Percentiles rank a stretch among this genome's conserved stretches.
Conservation (phyloP, 2,329 filamentous ascomycete genomes). For the Aspergillus neotritici region DNA sequence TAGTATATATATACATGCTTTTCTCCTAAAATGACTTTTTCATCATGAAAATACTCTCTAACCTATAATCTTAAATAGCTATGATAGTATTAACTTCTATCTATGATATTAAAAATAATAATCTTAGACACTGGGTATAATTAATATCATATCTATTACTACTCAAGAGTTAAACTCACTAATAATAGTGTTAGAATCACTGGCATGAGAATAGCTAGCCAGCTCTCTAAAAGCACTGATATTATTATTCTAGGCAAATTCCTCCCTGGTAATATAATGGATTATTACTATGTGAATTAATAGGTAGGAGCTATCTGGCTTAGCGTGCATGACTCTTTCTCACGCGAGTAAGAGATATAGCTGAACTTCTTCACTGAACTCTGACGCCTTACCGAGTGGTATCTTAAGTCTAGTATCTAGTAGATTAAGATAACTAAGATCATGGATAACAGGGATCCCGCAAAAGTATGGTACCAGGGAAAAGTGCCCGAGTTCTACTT, state of each 20-base stretch:
- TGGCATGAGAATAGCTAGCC: conserved; percentile 6
- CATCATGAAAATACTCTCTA: too few species aligned
- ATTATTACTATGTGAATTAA: conserved; percentile 25
- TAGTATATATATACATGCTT: too few species aligned
- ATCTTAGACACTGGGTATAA: conserved; percentile 11
- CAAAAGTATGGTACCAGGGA: conserved; percentile 4
- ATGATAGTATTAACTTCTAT: too few species aligned
- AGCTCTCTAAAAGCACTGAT: conserved; percentile 3
- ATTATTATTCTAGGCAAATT: conserved; percentile 31
- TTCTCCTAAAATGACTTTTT: too few species aligned
- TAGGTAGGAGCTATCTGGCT: conserved; percentile 32
- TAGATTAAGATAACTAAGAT: conserved; percentile 10
- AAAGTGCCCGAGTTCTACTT: conserved; percentile 15
- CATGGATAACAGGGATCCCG: conserved; percentile 6
- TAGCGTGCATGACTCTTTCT: conserved; percentile 12
- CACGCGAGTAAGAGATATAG: conserved; percentile 25
- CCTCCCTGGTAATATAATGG: conserved; percentile 29
- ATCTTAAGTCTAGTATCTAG: conserved; percentile 9
- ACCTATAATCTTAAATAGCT: too few species aligned
- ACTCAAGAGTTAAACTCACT: neutral
- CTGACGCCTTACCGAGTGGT: conserved; percentile 2
- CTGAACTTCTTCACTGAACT: conserved; percentile 9
- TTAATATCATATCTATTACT: neutral
- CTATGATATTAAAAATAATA: conserved; percentile 7
- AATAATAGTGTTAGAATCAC: too few species aligned